Base-by-base conservation (phyloP, 441 rosid genomes). In the Hura crepitans region DNA sequence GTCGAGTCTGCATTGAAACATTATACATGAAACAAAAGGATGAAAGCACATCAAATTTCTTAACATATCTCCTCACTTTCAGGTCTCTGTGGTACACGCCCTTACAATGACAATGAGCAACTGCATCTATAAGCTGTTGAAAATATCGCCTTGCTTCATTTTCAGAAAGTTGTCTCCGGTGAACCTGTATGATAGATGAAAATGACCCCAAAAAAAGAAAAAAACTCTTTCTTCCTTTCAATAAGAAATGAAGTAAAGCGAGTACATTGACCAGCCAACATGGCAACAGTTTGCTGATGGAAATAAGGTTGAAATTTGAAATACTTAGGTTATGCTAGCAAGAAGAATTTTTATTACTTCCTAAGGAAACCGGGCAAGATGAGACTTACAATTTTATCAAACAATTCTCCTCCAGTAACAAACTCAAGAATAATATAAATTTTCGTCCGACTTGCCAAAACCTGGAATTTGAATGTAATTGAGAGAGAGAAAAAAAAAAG, bases 371-470 rank as follows among this genome's bases (percentile, higher is more conserved):
- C 65, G 1, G 72, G 77, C n/a, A 69, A 28, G 6, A 61, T 10
- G 57, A 25, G 65, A 82, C 99, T 95, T 78, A 95, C 99, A 42
- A 92, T 92, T 83, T 92, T 92, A 83, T 95, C 99, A 55, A 95
- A 95, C 85, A 95, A 74, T 83, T 95, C 97, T 63, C 99, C 97
- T 56, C 99, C 99, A 0, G 97, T 92, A 75, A 95, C 90, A 84
- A 82, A 95, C 89, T 94, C 97, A 78, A 94, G 76, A 77, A 92
- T 94, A 49, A 92, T 94, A 73, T 92, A 92, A 71, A 94, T 92
- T 86, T 88, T 94, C 14, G 93, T 87, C 2, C 96, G 90, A 73
- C 97, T 94, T 20, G 97, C 97, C 64, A 94, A 50, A 72, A 94
- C 97, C 99, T 95, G 77, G 35, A 78, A 43, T 60, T 57, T 9